Evolutionary conservation across 768 basidiomycete species (phyloP), one percentile per base, ranked within the genome.

Genomic region (Russula vinacea): DNA sequence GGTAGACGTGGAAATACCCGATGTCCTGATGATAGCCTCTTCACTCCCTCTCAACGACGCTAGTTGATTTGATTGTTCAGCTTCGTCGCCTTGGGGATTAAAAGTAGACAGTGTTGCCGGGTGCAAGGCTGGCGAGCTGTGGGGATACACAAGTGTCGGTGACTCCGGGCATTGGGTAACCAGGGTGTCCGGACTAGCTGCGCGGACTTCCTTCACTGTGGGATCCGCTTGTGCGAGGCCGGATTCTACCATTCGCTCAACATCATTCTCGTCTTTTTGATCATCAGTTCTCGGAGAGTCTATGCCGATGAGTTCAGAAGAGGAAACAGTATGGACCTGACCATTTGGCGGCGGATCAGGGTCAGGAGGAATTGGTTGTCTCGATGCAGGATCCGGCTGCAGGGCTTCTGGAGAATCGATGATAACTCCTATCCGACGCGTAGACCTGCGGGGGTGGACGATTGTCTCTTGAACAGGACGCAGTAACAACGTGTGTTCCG

Each of bases 401-500:
- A 42, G 44, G 14, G 32, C 22, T 22, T 60, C 47, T 14, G 17
- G 16, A 8, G 32, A 51, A 56, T 65, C 64, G 32, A 64, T 24
- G 10, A 56, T 35, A 26, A 52, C 56, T 22, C 59, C 58, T 42
- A 60, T 40, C 16, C 8, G 53, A 37, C 67, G 67, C 7, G 62
- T 63, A 10, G 67, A 68, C 55, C 62, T 62, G 19, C 67, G 67
- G 35, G 50, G 14, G n/a, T 37, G 22, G 39, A 10, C 10, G 13
- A 16, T 47, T 16, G 44, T 29, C 33, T 44, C 54, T 42, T 56
- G 37, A 11, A 65, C 51, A 3, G 80, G 78, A n/a, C 80, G 77
- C 14, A 85, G 78, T 40, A 81, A 74, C 72, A 89, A 75, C 8
- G 82, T 76, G 54, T 79, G 74, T 58, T 84, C 85, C 0, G 97